phyloP scores from a whole-genome alignment of 2,329 filamentous ascomycete genomes.

The Hypoxylon sp. region DNA sequence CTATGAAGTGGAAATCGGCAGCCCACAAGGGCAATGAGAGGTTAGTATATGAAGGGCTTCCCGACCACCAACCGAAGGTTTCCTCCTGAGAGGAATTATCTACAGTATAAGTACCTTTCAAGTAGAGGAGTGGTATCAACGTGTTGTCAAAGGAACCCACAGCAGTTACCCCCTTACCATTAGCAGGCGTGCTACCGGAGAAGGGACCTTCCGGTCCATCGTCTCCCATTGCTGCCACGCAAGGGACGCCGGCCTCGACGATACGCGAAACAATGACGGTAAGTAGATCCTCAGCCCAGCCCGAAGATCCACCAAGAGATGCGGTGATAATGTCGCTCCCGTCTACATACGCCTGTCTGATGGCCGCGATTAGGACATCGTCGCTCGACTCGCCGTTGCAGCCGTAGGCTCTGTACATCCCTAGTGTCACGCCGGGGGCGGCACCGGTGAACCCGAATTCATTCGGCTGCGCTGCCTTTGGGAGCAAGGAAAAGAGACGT shows the following conservation, averaged over 20 bases:
- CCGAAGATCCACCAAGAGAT: constrained; percentile 50
- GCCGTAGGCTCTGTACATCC: constrained; percentile 41
- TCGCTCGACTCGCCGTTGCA: constrained; percentile 43
- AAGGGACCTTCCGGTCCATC: constrained; percentile 52
- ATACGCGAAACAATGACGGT: constrained; percentile 58
- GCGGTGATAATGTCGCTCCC: constrained; percentile 55
- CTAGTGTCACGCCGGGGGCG: constrained; percentile 42
- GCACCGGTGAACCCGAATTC: constrained; percentile 43
- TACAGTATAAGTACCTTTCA: constrained; percentile 11
- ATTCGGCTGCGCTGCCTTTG: constrained; percentile 38
- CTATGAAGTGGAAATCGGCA: constrained; percentile 54
- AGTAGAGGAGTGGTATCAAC: constrained; percentile 33
- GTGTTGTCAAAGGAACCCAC: constrained; percentile 38
- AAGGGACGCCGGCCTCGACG: constrained; percentile 58
- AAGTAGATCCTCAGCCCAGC: constrained; percentile 55
- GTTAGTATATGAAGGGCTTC: constrained; percentile 30
- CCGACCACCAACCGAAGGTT: constrained; percentile 40
- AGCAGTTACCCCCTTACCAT: constrained; percentile 32
- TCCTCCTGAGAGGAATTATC: neutral
- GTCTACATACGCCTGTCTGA: constrained; percentile 52
- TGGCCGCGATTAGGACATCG: constrained; percentile 53
- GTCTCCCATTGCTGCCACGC: constrained; percentile 60
- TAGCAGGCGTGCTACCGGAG: constrained; percentile 34
- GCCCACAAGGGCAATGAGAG: constrained; percentile 49
- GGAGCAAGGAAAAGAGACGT: neutral